These are phyloP conservation scores for Isabelozyma rhagii DNA, from an alignment of 805 yeast genomes.

Conservation along the genomic window DNA sequence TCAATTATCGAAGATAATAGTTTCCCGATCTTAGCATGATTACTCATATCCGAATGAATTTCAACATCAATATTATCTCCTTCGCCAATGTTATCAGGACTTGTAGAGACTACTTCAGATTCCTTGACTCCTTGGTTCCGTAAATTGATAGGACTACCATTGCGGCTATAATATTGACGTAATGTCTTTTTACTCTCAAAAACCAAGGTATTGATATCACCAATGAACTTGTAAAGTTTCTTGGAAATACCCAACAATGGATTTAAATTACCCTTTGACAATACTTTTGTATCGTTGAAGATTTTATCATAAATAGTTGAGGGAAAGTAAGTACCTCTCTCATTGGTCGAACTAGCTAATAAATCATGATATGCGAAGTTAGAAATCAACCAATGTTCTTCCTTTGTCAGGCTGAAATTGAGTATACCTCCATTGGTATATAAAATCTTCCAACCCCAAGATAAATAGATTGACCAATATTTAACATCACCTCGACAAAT, in stretches of 20 bases:
- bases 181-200: constrained; percentile 43
- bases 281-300: constrained; percentile 34
- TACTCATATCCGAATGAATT: constrained; percentile 19
- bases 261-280: constrained; percentile 47
- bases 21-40: constrained; percentile 17
- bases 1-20: constrained; percentile 23
- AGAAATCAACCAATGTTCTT: constrained; percentile 69
- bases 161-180: constrained; percentile 6
- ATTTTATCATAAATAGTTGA: constrained; percentile 56
- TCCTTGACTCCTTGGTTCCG: background rate
- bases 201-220: constrained; percentile 63
- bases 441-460: constrained; percentile 64
- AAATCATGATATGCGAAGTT: constrained; percentile 82
- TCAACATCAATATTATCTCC: constrained; percentile 9
- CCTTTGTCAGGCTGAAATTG: constrained; percentile 47
- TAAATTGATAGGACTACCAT: background rate
- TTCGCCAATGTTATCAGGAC: constrained; percentile 6
- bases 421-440: constrained; percentile 62
- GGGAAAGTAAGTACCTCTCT: constrained; percentile 65
- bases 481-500: constrained; percentile 79
- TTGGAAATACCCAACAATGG: constrained; percentile 74
- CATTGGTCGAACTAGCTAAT: constrained; percentile 56
- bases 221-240: constrained; percentile 62
- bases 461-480: constrained; percentile 67
- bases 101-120: constrained; percentile 8